Percentiles rank a stretch among this genome's conserved stretches.
These are phyloP conservation scores for Xenosphaeropsis pyriputrescens DNA, from an alignment of 2,329 filamentous ascomycete genomes.

Conservation along the genomic window DNA sequence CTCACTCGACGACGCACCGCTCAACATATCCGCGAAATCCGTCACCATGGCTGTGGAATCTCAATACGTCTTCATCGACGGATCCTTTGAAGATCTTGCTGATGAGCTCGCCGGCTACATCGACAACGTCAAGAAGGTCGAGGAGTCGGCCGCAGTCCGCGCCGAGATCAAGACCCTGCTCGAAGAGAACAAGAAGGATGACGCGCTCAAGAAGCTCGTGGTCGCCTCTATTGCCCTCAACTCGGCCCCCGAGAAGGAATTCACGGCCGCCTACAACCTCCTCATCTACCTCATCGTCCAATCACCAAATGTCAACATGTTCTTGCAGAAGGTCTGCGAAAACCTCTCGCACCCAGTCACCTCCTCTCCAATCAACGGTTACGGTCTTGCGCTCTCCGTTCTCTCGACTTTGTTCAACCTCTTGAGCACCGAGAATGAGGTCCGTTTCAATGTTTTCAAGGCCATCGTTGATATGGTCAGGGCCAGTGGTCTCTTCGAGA, in stretches of 20 bases:
- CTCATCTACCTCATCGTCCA: conserved; percentile 86
- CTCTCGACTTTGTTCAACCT: conserved; percentile 97
- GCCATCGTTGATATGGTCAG: conserved; percentile 77
- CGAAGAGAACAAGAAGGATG: conserved; percentile 60
- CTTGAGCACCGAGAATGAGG: conserved; percentile 58
- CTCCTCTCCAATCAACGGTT: conserved; percentile 72
- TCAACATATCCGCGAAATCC: no score
- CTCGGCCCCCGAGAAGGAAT: conserved; percentile 86
- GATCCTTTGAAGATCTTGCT: conserved; percentile 81
- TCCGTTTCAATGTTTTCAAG: conserved; percentile 82
- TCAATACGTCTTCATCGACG: conserved; percentile 66
- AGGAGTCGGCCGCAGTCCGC: conserved; percentile 35
- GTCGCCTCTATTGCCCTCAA: conserved; percentile 65
- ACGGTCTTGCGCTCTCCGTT: conserved; percentile 75
- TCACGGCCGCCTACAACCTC: conserved; percentile 91
- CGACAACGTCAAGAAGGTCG: conserved; percentile 61
- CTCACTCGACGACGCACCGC: neutral
- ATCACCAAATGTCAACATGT: conserved; percentile 70
- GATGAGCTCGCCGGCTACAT: conserved; percentile 93
- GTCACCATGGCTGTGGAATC: conserved; percentile 1
- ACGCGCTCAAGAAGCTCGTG: conserved; percentile 80
- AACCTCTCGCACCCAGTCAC: conserved; percentile 80
- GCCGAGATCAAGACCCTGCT: conserved; percentile 58
- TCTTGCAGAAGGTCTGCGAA: conserved; percentile 76
- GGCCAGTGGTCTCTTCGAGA: conserved; percentile 62